phyloP scores from a whole-genome alignment of 306 rosid genomes.

The Lupinus albus region DNA sequence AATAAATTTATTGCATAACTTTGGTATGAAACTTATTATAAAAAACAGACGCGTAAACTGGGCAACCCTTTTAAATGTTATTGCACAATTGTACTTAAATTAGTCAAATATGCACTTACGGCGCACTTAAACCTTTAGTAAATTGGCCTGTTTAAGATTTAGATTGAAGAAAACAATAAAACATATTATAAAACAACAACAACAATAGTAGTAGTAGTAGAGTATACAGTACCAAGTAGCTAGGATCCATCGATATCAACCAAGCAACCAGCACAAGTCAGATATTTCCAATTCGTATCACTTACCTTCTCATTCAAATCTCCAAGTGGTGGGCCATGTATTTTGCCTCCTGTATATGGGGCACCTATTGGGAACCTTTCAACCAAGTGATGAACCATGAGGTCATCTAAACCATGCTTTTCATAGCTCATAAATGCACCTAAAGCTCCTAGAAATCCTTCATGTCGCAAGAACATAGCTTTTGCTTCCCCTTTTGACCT shows the following conservation, averaged over 20 bases:
- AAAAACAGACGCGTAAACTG: no score
- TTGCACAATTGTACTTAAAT: no score
- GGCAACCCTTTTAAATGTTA: no score
- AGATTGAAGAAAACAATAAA: no score
- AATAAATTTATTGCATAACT: no score
- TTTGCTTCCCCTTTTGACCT: slow-evolving; percentile 97
- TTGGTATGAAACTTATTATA: no score
- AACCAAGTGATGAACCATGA: slow-evolving; percentile 96
- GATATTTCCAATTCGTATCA: slow-evolving; percentile 40
- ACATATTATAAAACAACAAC: no score
- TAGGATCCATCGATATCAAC: background rate
- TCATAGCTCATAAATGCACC: slow-evolving; percentile 99
- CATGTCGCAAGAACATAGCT: slow-evolving; percentile 97
- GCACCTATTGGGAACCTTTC: slow-evolving; percentile 99
- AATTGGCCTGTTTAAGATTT: no score
- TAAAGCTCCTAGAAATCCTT: slow-evolving; percentile 91
- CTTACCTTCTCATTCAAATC: slow-evolving; percentile 97
- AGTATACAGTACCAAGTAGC: no score
- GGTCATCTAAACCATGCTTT: slow-evolving; percentile 95
- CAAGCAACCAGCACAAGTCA: slow-evolving; percentile 28
- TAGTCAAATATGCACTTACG: no score
- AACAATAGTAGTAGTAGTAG: no score
- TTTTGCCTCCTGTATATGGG: slow-evolving; percentile 91
- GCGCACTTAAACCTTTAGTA: no score
- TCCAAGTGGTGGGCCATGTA: slow-evolving; percentile 96